phyloP scores from a whole-genome alignment of 2,329 filamentous ascomycete genomes.

The Botryotinia globosa region DNA sequence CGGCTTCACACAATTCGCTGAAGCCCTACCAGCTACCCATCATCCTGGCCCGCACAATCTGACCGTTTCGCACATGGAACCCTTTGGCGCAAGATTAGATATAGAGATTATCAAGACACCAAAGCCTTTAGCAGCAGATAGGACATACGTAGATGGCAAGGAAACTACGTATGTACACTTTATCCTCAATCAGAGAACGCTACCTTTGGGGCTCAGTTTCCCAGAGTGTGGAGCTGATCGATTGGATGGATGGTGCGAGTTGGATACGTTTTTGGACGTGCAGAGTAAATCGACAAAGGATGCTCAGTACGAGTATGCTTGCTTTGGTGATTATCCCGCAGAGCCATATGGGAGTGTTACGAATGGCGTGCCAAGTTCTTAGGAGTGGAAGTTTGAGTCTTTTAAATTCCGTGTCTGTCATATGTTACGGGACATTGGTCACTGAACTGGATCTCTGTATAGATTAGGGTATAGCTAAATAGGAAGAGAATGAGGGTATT shows the following conservation, averaged over 20 bases:
- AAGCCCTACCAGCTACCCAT: slow-evolving; percentile 53
- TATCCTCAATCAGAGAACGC: slow-evolving; percentile 68
- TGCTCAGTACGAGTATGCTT: slow-evolving; percentile 63
- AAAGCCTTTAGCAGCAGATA: slow-evolving; percentile 55
- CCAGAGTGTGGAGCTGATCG: slow-evolving; percentile 58
- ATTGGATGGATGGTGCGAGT: slow-evolving; percentile 74
- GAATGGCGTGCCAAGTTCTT: slow-evolving; percentile 44
- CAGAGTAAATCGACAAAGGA: slow-evolving; percentile 57
- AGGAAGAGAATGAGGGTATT: too few relatives aligned
- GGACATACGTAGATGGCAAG: slow-evolving; percentile 46
- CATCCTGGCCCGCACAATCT: slow-evolving; percentile 60
- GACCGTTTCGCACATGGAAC: slow-evolving; percentile 64
- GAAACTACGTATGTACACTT: slow-evolving; percentile 72
- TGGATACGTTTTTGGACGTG: slow-evolving; percentile 63
- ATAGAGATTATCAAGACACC: slow-evolving; percentile 72
- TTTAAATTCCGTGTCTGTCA: background rate
- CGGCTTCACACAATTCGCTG: slow-evolving; percentile 66
- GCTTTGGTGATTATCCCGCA: slow-evolving; percentile 56
- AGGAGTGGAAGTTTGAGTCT: background rate
- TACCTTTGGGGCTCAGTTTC: slow-evolving; percentile 66
- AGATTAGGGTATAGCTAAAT: too few relatives aligned
- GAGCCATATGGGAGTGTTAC: slow-evolving; percentile 49
- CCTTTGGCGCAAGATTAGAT: slow-evolving; percentile 69
- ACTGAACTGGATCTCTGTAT: too few relatives aligned
- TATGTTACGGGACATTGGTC: too few relatives aligned